Conservation (phyloP, 805 yeast genomes). For the Torulaspora microellipsoides region DNA sequence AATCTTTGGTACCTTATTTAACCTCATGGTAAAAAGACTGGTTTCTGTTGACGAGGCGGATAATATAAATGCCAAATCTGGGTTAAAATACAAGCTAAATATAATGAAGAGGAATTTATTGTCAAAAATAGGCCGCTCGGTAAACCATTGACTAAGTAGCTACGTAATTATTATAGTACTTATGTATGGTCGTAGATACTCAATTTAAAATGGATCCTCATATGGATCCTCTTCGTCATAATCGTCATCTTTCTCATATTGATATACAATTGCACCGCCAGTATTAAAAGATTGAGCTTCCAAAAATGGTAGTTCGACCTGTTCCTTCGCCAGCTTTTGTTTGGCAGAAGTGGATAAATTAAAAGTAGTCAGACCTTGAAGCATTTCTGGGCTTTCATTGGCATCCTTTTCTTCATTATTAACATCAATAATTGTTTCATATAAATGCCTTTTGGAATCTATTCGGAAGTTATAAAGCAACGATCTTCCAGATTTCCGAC, state of each 20-base stretch:
- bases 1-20: constrained; percentile 82
- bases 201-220: constrained; percentile 79
- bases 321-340: constrained; percentile 73
- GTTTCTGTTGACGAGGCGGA: constrained; percentile 72
- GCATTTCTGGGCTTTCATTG: constrained; percentile 46
- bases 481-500: constrained; percentile 84
- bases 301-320: constrained; percentile 86
- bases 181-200: neutral
- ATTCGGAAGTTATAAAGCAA: constrained; percentile 50
- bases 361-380: constrained; percentile 81
- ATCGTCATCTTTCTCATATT: constrained; percentile 94
- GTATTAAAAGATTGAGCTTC: constrained; percentile 75
- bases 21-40: constrained; percentile 66
- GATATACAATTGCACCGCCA: constrained; percentile 95
- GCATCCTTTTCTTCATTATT: constrained; percentile 26
- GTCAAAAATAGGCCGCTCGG: constrained; percentile 1
- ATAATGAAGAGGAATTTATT: constrained; percentile 11
- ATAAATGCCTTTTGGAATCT: constrained; percentile 45
- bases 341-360: constrained; percentile 70
- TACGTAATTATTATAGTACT: neutral
- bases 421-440: constrained; percentile 30
- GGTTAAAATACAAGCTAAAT: constrained; percentile 23
- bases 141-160: neutral
- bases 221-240: constrained; percentile 98
- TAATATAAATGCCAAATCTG: constrained; percentile 13